Conservation (phyloP, 2,329 filamentous ascomycete genomes). For the Talaromyces sp. region DNA sequence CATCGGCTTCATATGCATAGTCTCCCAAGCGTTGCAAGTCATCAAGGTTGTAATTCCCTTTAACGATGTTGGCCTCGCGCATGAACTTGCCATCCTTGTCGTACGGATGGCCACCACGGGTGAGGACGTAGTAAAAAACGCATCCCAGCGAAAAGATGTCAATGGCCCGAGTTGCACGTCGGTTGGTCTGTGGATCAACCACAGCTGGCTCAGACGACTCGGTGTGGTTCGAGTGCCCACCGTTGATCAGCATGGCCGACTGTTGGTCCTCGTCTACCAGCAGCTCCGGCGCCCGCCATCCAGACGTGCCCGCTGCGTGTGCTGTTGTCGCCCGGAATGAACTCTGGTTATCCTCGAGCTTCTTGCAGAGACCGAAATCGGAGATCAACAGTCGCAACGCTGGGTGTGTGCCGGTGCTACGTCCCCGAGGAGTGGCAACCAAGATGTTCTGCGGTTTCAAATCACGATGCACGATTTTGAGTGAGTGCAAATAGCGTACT, state of each 20-base stretch:
- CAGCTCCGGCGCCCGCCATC: slow-evolving; percentile 94
- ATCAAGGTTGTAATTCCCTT: slow-evolving; percentile 70
- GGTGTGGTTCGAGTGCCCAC: slow-evolving; percentile 31
- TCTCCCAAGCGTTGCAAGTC: slow-evolving; percentile 72
- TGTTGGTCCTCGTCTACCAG: slow-evolving; percentile 72
- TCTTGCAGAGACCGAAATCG: slow-evolving; percentile 97
- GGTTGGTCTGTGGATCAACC: slow-evolving; percentile 53
- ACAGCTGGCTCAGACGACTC: slow-evolving; percentile 48
- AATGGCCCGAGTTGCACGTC: slow-evolving; percentile 88
- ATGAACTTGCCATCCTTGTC: slow-evolving; percentile 93
- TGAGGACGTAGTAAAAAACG: slow-evolving; percentile 99
- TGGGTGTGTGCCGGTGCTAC: slow-evolving; percentile 42
- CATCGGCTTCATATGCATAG: slow-evolving; percentile 78
- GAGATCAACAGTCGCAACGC: slow-evolving; percentile 86
- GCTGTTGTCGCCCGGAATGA: slow-evolving; percentile 93
- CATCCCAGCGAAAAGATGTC: slow-evolving; percentile 96
- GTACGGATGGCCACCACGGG: slow-evolving; percentile 85
- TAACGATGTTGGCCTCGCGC: slow-evolving; percentile 95
- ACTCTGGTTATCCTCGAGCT: slow-evolving; percentile 87
- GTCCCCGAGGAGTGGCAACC: slow-evolving; percentile 59
- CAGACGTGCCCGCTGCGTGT: slow-evolving; percentile 86
- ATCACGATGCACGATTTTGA: slow-evolving; percentile 94
- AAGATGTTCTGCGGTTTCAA: slow-evolving; percentile 97
- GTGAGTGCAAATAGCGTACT: slow-evolving; percentile 78
- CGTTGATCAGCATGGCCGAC: slow-evolving; percentile 19